Conservation (phyloP, 352 stramenopile species). For the Globisporangium abappressorium region DNA sequence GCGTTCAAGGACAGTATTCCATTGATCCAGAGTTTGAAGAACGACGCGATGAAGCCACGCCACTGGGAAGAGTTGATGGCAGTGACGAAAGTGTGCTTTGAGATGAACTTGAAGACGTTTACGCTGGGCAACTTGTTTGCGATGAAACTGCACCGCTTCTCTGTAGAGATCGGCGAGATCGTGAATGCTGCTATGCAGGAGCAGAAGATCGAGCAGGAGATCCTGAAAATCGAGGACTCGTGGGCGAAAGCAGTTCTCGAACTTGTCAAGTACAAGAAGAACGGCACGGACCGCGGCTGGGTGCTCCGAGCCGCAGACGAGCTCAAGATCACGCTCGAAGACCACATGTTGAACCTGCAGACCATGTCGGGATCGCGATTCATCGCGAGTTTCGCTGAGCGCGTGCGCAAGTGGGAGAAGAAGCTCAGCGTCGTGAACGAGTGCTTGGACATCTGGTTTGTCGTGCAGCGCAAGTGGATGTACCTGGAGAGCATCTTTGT, state of each 20-base stretch:
- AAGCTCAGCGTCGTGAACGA: conserved; percentile 89
- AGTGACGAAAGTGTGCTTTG: conserved; percentile 89
- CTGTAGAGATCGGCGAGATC: conserved; percentile 89
- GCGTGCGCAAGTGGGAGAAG: conserved; percentile 91
- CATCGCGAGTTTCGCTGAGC: conserved; percentile 87
- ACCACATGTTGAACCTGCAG: conserved; percentile 88
- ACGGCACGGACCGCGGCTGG: conserved; percentile 80
- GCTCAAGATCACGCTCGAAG: conserved; percentile 78
- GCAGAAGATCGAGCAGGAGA: conserved; percentile 93
- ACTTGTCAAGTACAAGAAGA: conserved; percentile 92
- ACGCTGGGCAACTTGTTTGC: conserved; percentile 91
- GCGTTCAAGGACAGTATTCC: conserved; percentile 94
- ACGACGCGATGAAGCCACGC: conserved; percentile 90
- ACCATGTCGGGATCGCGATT: conserved; percentile 92
- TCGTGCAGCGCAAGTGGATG: conserved; percentile 95
- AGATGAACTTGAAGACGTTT: conserved; percentile 92
- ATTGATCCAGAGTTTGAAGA: conserved; percentile 93
- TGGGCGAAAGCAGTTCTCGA: conserved; percentile 90
- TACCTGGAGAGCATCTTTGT: conserved; percentile 95
- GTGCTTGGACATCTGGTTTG: conserved; percentile 91
- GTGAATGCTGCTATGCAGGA: conserved; percentile 93
- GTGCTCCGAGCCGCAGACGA: conserved; percentile 83
- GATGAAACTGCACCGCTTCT: conserved; percentile 91
- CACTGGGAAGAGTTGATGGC: conserved; percentile 90
- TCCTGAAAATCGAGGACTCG: conserved; percentile 90